Evolutionary conservation across 352 stramenopile species (phyloP).

Genomic region (Phytopythium helicoides): DNA sequence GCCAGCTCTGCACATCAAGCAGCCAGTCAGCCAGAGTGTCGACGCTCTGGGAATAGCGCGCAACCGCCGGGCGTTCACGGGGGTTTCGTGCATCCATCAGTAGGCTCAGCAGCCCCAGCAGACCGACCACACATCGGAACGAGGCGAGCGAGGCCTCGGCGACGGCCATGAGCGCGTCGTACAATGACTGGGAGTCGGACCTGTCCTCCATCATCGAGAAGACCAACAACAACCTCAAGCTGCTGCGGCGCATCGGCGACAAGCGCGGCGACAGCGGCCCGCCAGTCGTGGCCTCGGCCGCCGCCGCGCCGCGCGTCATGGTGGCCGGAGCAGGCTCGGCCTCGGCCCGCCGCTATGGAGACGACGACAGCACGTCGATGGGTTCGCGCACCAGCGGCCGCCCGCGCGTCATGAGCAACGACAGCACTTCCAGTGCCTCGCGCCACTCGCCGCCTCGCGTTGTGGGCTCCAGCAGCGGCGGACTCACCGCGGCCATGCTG

Average conservation of each 20-base stretch:
- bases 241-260: slow-evolving; percentile 77
- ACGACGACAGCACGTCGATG: slow-evolving; percentile 27
- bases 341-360: slow-evolving; percentile 1
- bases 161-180: slow-evolving; percentile 47
- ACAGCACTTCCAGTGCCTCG: slow-evolving; percentile 15
- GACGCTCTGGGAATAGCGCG: not conserved
- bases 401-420: slow-evolving; percentile 17
- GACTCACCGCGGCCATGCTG: slow-evolving; percentile 35
- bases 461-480: slow-evolving; percentile 15
- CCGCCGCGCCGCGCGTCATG: slow-evolving; percentile 14
- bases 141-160: not conserved
- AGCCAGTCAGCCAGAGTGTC: too few species aligned
- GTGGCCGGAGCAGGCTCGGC: slow-evolving; percentile 7
- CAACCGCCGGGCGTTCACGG: not conserved
- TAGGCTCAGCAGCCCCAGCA: too few species aligned
- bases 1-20: too few species aligned
- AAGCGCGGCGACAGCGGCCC: slow-evolving; percentile 48
- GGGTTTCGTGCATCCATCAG: not conserved
- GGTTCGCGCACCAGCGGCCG: slow-evolving; percentile 19
- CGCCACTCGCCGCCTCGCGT: slow-evolving; percentile 27
- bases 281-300: slow-evolving; percentile 21
- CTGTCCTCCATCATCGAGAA: slow-evolving; percentile 87
- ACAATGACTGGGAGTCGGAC: slow-evolving; percentile 80
- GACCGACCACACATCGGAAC: not conserved
- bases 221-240: slow-evolving; percentile 86